Percentiles rank a stretch among this genome's conserved stretches.
phyloP scores from a whole-genome alignment of 2,329 filamentous ascomycete species.

The Cladosporium cucumerinum region DNA sequence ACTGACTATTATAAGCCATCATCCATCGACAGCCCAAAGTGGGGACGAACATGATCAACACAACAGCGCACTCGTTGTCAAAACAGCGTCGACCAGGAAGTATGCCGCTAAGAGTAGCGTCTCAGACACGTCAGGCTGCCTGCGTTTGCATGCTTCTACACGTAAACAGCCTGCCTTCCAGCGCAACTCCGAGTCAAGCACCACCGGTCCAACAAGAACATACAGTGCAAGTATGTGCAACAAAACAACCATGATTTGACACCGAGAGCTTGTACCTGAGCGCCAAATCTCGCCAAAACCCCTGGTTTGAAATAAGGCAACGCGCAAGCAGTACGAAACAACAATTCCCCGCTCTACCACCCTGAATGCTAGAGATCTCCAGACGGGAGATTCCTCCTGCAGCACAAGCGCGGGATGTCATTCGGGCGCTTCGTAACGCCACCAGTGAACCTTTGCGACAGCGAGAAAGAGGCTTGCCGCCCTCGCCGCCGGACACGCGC shows the following conservation, averaged over 20 bases:
- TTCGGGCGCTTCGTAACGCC: slow-evolving; percentile 5
- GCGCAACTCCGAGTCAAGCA: background rate
- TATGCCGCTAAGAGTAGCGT: background rate
- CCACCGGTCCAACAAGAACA: background rate
- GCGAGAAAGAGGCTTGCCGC: background rate
- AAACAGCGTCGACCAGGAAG: background rate
- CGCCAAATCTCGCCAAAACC: background rate
- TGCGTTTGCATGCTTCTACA: background rate
- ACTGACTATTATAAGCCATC: background rate
- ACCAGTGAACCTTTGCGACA: background rate
- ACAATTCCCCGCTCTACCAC: background rate
- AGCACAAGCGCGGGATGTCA: background rate
- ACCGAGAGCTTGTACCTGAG: background rate
- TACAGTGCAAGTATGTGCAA: background rate
- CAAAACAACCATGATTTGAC: background rate
- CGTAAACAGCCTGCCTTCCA: background rate
- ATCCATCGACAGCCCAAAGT: background rate
- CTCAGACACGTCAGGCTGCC: slow-evolving; percentile 1
- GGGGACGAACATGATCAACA: background rate
- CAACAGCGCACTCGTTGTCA: background rate
- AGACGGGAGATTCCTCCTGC: slow-evolving; percentile 3
- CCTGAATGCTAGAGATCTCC: slow-evolving; percentile 1
- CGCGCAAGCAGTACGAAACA: background rate
- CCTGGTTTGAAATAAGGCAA: background rate
- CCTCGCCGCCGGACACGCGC: background rate